Evolutionary conservation across 768 basidiomycete genomes (phyloP).

Genomic region (Leucosporidium scottii): DNA sequence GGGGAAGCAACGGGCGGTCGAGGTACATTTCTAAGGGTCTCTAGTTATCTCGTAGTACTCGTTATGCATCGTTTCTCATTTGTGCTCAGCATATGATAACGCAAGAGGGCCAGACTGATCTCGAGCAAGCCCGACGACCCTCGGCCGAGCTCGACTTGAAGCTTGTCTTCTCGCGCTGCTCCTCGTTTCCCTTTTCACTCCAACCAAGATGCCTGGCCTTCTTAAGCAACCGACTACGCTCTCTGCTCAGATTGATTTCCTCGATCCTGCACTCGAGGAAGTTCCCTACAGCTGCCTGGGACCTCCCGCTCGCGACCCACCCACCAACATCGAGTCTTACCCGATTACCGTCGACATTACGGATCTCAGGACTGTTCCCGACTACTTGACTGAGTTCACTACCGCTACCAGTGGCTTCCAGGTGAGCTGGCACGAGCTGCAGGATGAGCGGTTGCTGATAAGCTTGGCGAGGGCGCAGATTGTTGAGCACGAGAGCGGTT

Average conservation of each 20-base stretch:
- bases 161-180: too few relatives aligned
- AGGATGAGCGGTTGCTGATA: background rate
- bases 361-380: background rate
- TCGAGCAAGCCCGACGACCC: too few relatives aligned
- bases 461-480: background rate
- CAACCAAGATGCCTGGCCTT: too few relatives aligned
- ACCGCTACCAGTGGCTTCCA: conserved; percentile 1
- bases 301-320: background rate
- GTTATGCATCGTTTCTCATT: too few relatives aligned
- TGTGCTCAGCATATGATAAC: too few relatives aligned
- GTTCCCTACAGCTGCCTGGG: conserved; percentile 14
- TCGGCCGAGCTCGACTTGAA: too few relatives aligned
- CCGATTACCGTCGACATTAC: background rate
- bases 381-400: background rate
- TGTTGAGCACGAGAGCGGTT: background rate
- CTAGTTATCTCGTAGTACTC: too few relatives aligned
- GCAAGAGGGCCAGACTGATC: too few relatives aligned
- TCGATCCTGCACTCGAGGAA: conserved; percentile 13
- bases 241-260: conserved; percentile 13
- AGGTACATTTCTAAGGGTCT: too few relatives aligned
- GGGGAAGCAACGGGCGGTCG: too few relatives aligned
- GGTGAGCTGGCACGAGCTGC: background rate
- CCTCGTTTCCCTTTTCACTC: too few relatives aligned
- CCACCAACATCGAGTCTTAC: conserved; percentile 7
- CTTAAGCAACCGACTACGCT: background rate